These are phyloP conservation scores for Fraxinus nigra DNA, from an alignment of 305 asterid species.

Conservation along the genomic window DNA sequence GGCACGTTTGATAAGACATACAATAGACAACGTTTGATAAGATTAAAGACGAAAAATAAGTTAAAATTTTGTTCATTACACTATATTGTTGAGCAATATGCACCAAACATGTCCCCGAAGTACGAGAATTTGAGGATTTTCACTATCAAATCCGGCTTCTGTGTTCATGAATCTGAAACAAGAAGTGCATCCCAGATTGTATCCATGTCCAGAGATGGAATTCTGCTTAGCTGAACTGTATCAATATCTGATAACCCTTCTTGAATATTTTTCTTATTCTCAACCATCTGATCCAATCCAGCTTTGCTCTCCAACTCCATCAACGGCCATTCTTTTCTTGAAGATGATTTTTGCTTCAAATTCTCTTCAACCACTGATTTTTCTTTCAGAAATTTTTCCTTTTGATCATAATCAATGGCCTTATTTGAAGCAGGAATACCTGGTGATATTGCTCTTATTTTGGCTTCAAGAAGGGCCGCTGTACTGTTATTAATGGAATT, in stretches of 20 bases:
- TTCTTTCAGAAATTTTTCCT: neutral
- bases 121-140: neutral
- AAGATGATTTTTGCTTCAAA: neutral
- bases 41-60: neutral
- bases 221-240: slow-evolving; percentile 51
- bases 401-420: slow-evolving; percentile 1
- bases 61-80: neutral
- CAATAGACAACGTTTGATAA: neutral
- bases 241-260: slow-evolving; percentile 27
- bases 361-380: neutral
- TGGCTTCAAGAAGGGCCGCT: slow-evolving; percentile 76
- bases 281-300: slow-evolving; percentile 20
- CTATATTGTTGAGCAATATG: neutral
- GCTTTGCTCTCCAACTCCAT: slow-evolving; percentile 14
- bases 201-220: slow-evolving; percentile 88
- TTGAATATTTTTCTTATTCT: slow-evolving; percentile 24
- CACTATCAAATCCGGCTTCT: neutral
- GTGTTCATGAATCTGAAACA: slow-evolving; percentile 38
- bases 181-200: slow-evolving; percentile 85
- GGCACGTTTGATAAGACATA: neutral
- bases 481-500: slow-evolving; percentile 47
- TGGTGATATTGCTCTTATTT: slow-evolving; percentile 56
- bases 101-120: neutral
- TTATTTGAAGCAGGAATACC: slow-evolving; percentile 26
- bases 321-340: slow-evolving; percentile 15